phyloP scores from a whole-genome alignment of 345 rosid genomes.

The Hevea brasiliensis region DNA sequence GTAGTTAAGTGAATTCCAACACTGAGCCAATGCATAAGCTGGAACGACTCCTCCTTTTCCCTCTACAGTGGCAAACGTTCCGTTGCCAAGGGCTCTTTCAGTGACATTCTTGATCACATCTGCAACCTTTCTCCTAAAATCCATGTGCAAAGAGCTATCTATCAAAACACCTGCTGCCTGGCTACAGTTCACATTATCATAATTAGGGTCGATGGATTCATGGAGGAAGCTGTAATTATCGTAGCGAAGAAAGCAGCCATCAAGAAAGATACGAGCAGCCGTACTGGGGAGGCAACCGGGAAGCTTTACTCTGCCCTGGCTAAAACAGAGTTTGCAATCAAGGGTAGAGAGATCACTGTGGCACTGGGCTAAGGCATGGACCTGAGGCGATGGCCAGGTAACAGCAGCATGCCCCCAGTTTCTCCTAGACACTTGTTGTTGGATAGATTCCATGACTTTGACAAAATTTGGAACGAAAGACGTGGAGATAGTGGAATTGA shows the following conservation, averaged over 20 bases:
- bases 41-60: conserved; percentile 20
- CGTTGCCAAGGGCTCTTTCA: conserved; percentile 29
- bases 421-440: neutral
- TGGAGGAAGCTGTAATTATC: conserved; percentile 48
- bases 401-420: conserved; percentile 26
- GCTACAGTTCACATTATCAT: conserved; percentile 35
- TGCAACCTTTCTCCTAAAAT: conserved; percentile 28
- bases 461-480: conserved; percentile 12
- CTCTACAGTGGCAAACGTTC: conserved; percentile 45
- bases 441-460: conserved; percentile 24
- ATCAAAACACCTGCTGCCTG: neutral
- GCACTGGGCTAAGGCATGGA: conserved; percentile 47
- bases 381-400: conserved; percentile 20
- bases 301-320: conserved; percentile 27
- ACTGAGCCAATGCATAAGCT: conserved; percentile 66
- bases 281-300: conserved; percentile 31
- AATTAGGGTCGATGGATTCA: conserved; percentile 38
- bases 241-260: conserved; percentile 68
- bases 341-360: conserved; percentile 40
- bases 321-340: conserved; percentile 47
- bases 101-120: conserved; percentile 44
- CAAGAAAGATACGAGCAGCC: conserved; percentile 57
- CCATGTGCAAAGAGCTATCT: conserved; percentile 2
- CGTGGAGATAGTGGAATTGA: neutral
- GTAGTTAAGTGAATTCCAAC: conserved; percentile 52